phyloP scores from a whole-genome alignment of 2,329 filamentous ascomycete genomes.

The Rosellinia necatrix region DNA sequence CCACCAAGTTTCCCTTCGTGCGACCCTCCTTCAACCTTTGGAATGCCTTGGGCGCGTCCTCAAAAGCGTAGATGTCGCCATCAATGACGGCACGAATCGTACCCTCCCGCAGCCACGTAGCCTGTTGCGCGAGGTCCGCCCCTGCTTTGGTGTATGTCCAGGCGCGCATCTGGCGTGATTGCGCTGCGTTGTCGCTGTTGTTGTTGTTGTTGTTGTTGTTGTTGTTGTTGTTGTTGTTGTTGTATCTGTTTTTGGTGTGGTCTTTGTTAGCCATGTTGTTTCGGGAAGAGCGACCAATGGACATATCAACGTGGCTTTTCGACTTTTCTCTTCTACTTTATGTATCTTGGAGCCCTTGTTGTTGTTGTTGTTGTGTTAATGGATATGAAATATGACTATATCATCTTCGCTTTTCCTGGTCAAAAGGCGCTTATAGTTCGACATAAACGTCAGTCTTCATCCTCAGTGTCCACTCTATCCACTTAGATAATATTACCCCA shows the following conservation, averaged over 20 bases:
- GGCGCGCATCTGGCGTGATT: conserved; percentile 54
- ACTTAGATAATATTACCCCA: too few species aligned
- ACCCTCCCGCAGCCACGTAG: conserved; percentile 59
- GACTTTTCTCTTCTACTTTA: too few species aligned
- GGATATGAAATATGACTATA: too few species aligned
- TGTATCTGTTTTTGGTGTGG: neutral
- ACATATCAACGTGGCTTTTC: too few species aligned
- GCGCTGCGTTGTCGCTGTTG: neutral
- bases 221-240: neutral
- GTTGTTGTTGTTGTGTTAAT: too few species aligned
- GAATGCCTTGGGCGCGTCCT: conserved; percentile 61
- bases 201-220: neutral
- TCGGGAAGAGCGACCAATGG: too few species aligned
- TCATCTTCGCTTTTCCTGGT: too few species aligned
- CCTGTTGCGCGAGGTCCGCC: conserved; percentile 54
- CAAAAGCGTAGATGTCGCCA: conserved; percentile 54
- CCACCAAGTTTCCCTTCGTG: conserved; percentile 63
- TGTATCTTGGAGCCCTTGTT: too few species aligned
- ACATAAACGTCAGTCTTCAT: too few species aligned
- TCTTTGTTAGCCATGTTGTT: too few species aligned
- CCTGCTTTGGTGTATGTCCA: conserved; percentile 58
- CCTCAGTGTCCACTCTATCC: too few species aligned
- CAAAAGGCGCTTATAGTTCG: too few species aligned
- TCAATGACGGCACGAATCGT: conserved; percentile 63
- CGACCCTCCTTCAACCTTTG: conserved; percentile 60